Percentiles rank a stretch among this genome's conserved stretches.
Conservation (phyloP, 768 basidiomycete species). For the Panaeolus cyanescens region DNA sequence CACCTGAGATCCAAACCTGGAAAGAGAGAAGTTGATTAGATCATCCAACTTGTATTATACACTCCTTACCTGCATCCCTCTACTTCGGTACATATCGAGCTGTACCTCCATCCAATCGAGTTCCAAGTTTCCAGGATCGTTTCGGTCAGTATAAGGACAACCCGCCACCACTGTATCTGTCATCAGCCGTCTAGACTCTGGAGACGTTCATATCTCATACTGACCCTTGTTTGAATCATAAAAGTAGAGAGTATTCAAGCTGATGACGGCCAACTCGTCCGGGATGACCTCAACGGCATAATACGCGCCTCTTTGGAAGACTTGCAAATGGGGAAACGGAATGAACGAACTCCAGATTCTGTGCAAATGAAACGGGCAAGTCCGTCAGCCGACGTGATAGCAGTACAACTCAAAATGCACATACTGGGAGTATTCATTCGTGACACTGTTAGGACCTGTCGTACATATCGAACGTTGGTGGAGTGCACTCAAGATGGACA, state of each 20-base stretch:
- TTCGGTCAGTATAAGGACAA: conserved; percentile 58
- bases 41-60: conserved; percentile 10
- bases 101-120: conserved; percentile 92
- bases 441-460: conserved; percentile 68
- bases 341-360: conserved; percentile 85
- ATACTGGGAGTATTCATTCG: conserved; percentile 69
- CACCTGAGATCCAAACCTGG: conserved; percentile 30
- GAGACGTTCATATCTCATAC: conserved; percentile 11
- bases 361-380: conserved; percentile 11
- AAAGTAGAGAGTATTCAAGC: conserved; percentile 89
- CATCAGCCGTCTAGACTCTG: conserved; percentile 9
- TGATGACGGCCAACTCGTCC: conserved; percentile 73
- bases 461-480: neutral
- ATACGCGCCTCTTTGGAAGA: conserved; percentile 89
- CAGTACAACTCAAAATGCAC: conserved; percentile 22
- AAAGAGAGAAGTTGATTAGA: conserved; percentile 9
- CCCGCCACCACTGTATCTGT: conserved; percentile 67
- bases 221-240: conserved; percentile 87
- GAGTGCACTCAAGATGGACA: neutral
- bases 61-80: conserved; percentile 70
- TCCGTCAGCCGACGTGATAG: conserved; percentile 8
- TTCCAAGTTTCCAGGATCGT: conserved; percentile 87
- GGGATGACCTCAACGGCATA: conserved; percentile 81
- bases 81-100: conserved; percentile 61
- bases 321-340: conserved; percentile 75